Percentiles rank a stretch among this genome's conserved stretches.
phyloP scores from a whole-genome alignment of 345 rosid species.

The Hypericum androsaemum region DNA sequence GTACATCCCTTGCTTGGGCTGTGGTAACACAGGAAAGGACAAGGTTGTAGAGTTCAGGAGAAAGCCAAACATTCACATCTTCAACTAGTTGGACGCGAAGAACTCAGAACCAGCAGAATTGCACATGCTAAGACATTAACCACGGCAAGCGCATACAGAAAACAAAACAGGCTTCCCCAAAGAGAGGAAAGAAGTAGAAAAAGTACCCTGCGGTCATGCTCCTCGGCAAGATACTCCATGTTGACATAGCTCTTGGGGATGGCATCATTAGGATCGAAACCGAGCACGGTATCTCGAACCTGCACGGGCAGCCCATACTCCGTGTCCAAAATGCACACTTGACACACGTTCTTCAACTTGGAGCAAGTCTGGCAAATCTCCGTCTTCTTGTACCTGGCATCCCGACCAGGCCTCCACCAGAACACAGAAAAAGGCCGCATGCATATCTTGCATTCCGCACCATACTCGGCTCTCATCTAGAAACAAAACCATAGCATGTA shows the following conservation, averaged over 20 bases:
- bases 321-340: constrained; percentile 92
- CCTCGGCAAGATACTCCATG: constrained; percentile 85
- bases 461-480: constrained; percentile 76
- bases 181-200: not conserved
- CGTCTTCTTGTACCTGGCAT: constrained; percentile 78
- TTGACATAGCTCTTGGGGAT: constrained; percentile 93
- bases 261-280: constrained; percentile 64
- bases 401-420: constrained; percentile 92
- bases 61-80: too few relatives aligned
- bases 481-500: constrained; percentile 7
- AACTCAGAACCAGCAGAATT: not conserved
- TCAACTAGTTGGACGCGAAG: too few relatives aligned
- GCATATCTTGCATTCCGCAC: constrained; percentile 96
- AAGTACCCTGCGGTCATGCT: constrained; percentile 80
- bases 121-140: not conserved
- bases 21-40: too few relatives aligned
- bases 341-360: constrained; percentile 91
- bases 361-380: constrained; percentile 94
- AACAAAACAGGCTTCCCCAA: not conserved
- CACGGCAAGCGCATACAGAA: not conserved
- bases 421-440: constrained; percentile 88
- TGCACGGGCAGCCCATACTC: constrained; percentile 96
- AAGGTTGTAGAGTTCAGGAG: too few relatives aligned
- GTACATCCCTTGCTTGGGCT: too few relatives aligned
- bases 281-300: constrained; percentile 80